Evolutionary conservation across 768 basidiomycete species (phyloP).

Genomic region (Hygrocybe punicea): DNA sequence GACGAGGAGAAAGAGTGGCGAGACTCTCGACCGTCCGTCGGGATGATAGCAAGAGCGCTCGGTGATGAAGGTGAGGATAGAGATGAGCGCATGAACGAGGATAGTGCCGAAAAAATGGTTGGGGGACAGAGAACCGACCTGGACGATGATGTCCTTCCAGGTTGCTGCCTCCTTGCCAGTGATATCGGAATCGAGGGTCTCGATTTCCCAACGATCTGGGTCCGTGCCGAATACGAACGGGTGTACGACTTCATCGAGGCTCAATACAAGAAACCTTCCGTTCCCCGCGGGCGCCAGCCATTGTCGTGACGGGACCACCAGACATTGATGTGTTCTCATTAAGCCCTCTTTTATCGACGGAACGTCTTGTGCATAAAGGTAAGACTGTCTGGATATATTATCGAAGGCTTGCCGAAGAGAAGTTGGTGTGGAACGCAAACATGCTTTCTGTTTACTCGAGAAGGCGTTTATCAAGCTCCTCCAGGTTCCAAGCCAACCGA

Average conservation of each 20-base stretch:
- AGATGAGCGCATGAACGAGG: background rate
- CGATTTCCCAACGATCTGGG: constrained; percentile 3
- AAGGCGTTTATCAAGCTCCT: constrained; percentile 15
- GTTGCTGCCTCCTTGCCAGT: constrained; percentile 13
- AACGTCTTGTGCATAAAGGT: constrained; percentile 7
- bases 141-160: constrained; percentile 10
- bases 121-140: background rate
- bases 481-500: too few relatives aligned
- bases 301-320: constrained; percentile 11
- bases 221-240: constrained; percentile 13
- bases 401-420: constrained; percentile 18
- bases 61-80: background rate
- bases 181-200: constrained; percentile 5
- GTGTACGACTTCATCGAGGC: constrained; percentile 9
- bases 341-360: background rate
- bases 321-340: constrained; percentile 9
- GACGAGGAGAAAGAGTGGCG: constrained; percentile 8
- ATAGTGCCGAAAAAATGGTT: background rate
- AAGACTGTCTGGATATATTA: constrained; percentile 15
- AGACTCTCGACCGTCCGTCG: constrained; percentile 1
- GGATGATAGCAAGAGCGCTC: background rate
- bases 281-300: constrained; percentile 3
- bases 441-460: constrained; percentile 16
- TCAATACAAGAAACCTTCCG: background rate
- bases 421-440: constrained; percentile 11